Evolutionary conservation across 306 rosid genomes (phyloP).

Genomic region (Clitoria ternatea): DNA sequence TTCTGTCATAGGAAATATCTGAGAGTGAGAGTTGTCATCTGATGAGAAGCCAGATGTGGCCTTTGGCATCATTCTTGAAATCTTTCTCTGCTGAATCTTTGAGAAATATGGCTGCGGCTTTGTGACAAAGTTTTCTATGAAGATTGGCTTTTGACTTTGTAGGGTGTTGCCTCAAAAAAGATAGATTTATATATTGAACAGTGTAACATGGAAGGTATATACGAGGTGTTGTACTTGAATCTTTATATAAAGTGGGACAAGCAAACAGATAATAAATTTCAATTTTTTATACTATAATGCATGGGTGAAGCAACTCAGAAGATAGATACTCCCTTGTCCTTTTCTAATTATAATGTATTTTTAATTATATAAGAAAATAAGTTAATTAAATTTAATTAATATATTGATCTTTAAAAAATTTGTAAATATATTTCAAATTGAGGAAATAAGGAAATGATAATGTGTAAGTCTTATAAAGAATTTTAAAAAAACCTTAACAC

Average conservation of each 20-base stretch:
- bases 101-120: not conserved
- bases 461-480: no score
- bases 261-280: not conserved
- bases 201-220: not conserved
- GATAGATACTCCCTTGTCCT: no score
- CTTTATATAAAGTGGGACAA: not conserved
- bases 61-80: conserved; percentile 32
- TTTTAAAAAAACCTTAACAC: no score
- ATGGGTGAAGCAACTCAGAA: no score
- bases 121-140: not conserved
- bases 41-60: conserved; percentile 24
- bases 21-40: not conserved
- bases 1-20: conserved; percentile 10
- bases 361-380: no score
- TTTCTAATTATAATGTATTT: no score
- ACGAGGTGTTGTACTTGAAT: no score
- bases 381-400: no score
- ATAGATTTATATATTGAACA: not conserved
- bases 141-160: not conserved
- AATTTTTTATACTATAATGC: no score
- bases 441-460: no score
- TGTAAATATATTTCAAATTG: no score
- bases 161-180: not conserved
- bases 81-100: not conserved
- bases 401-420: no score